Evolutionary conservation across 164 flowering plant genomes (phyloP).

Genomic region (Echeveria elegans): DNA sequence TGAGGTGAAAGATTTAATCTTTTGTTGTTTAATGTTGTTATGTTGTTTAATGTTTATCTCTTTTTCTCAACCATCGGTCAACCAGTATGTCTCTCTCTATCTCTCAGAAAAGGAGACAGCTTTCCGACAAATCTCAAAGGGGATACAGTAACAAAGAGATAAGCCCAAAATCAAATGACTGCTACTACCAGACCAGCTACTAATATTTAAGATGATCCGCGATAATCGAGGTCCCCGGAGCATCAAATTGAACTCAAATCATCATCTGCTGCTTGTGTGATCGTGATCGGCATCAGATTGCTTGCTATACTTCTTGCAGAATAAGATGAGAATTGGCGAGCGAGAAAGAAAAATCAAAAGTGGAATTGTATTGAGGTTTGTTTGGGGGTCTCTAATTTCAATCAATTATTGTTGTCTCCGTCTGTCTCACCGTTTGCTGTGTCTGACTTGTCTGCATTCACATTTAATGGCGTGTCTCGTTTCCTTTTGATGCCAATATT

Average conservation of each 20-base stretch:
- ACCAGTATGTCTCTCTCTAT: background rate
- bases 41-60: too few relatives aligned
- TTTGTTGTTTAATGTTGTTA: too few relatives aligned
- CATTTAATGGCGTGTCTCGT: background rate
- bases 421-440: background rate
- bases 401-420: too few relatives aligned
- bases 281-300: background rate
- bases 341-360: background rate
- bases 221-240: background rate
- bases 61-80: constrained; percentile 9
- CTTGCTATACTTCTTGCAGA: too few relatives aligned
- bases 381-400: background rate
- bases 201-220: background rate
- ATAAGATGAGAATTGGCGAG: background rate
- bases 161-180: too few relatives aligned
- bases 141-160: background rate
- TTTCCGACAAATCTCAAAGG: background rate
- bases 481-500: too few relatives aligned
- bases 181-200: background rate
- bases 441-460: background rate
- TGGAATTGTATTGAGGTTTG: background rate
- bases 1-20: background rate
- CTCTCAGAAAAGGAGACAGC: constrained; percentile 2
- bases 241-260: background rate
- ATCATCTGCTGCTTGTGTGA: background rate